phyloP scores from a whole-genome alignment of 768 basidiomycete species.

The Auricularia sp. region DNA sequence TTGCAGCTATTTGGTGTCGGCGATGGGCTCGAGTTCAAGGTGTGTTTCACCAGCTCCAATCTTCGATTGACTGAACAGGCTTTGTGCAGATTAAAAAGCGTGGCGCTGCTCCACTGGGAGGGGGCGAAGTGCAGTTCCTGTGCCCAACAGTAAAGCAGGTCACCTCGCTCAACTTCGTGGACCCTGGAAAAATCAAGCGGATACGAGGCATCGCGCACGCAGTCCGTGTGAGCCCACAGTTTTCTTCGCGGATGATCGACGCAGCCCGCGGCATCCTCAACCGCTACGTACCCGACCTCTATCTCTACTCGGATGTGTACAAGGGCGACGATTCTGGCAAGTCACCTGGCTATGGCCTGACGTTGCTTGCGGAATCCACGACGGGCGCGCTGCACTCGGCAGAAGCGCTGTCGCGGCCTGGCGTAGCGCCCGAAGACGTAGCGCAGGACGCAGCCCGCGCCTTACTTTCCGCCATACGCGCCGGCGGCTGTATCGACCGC shows the following conservation, averaged over 20 bases:
- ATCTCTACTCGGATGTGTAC: constrained; percentile 96
- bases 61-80: neutral
- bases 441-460: constrained; percentile 72
- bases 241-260: constrained; percentile 97
- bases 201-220: constrained; percentile 97
- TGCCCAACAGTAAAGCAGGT: constrained; percentile 87
- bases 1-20: too few relatives aligned
- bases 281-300: constrained; percentile 95
- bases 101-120: constrained; percentile 84
- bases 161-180: constrained; percentile 87
- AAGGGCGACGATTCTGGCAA: constrained; percentile 96
- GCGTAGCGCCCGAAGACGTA: constrained; percentile 86
- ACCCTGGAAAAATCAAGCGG: constrained; percentile 83
- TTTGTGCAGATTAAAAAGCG: constrained; percentile 57
- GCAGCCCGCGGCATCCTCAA: constrained; percentile 86
- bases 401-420: constrained; percentile 75
- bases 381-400: constrained; percentile 81
- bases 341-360: constrained; percentile 96
- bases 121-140: constrained; percentile 89
- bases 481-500: constrained; percentile 85
- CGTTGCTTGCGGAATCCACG: constrained; percentile 83
- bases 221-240: constrained; percentile 92
- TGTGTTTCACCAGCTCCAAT: constrained; percentile 23
- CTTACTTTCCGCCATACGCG: constrained; percentile 66
- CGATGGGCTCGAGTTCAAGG: constrained; percentile 28